phyloP scores from a whole-genome alignment of 495 filamentous ascomycete species.

The Annulohypoxylon nitens region DNA sequence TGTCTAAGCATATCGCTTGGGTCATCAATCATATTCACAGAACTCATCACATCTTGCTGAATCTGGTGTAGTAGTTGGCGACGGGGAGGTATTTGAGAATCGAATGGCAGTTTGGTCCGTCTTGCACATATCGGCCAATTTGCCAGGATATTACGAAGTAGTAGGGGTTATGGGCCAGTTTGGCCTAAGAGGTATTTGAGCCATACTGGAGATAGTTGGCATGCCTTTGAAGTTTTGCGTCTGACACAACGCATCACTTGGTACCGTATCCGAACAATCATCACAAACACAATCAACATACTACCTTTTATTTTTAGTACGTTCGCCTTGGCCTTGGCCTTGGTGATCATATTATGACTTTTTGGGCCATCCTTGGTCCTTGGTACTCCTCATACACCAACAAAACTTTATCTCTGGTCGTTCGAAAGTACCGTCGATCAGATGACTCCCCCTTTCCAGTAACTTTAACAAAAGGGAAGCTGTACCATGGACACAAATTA shows the following conservation, averaged over 20 bases:
- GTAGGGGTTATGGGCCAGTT: conserved; percentile 22
- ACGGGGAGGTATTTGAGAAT: conserved; percentile 48
- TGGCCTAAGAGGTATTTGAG: conserved; percentile 19
- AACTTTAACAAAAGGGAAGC: conserved; percentile 8
- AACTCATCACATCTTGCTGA: conserved; percentile 45
- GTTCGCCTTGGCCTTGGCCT: conserved; percentile 22
- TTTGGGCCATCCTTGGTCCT: conserved; percentile 31
- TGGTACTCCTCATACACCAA: conserved; percentile 23
- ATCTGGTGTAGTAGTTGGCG: conserved; percentile 57
- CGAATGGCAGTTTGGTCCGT: conserved; percentile 42
- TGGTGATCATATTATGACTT: conserved; percentile 19
- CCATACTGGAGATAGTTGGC: conserved; percentile 31
- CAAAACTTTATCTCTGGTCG: conserved; percentile 17
- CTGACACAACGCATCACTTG: conserved; percentile 36
- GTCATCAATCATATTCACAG: conserved; percentile 30
- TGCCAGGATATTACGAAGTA: conserved; percentile 47
- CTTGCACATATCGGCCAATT: conserved; percentile 43
- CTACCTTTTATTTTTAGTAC: conserved; percentile 18
- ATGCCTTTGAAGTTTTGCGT: conserved; percentile 27
- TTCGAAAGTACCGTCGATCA: conserved; percentile 13
- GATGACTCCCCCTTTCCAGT: conserved; percentile 3
- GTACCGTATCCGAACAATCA: conserved; percentile 11
- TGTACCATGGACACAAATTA: conserved; percentile 25
- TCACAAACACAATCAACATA: conserved; percentile 17
- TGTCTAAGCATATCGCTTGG: conserved; percentile 51